Percentiles rank a stretch among this genome's conserved stretches.
Evolutionary conservation across 257 asterid genomes (phyloP).

Genomic region (Jacaranda copaia): DNA sequence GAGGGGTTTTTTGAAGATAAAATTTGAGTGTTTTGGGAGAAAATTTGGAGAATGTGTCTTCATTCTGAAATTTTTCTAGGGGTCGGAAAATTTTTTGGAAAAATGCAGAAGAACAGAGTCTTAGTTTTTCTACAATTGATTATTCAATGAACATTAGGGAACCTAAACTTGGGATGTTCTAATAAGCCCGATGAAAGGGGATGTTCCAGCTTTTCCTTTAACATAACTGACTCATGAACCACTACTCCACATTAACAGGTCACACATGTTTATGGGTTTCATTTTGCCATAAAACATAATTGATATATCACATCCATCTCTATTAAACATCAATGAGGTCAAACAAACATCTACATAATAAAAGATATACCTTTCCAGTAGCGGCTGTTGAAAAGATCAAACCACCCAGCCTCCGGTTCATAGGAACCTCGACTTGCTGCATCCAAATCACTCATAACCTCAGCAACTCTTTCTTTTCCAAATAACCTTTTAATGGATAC

Average conservation of each 20-base stretch:
- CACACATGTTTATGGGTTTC: not conserved
- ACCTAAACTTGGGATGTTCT: not conserved
- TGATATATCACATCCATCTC: not conserved
- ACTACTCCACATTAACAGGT: not conserved
- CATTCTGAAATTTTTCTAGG: no score
- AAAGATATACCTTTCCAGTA: slow-evolving; percentile 79
- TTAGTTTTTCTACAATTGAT: not conserved
- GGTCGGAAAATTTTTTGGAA: no score
- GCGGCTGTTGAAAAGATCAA: slow-evolving; percentile 92
- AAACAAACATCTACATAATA: not conserved
- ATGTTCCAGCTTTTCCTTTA: not conserved
- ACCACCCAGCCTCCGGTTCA: slow-evolving; percentile 94
- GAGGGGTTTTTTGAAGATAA: no score
- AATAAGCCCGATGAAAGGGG: not conserved
- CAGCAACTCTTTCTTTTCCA: slow-evolving; percentile 92
- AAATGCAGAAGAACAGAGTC: no score
- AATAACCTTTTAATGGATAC: slow-evolving; percentile 65
- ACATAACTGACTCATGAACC: not conserved
- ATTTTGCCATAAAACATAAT: slow-evolving; percentile 8
- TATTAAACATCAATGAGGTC: not conserved
- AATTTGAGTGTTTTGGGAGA: no score
- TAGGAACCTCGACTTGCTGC: slow-evolving; percentile 76
- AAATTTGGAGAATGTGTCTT: no score
- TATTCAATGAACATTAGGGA: not conserved
- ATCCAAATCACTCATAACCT: slow-evolving; percentile 82